A percentile compares a stretch with the other conserved stretches of the same genome.
These are phyloP conservation scores for Hura crepitans DNA, from an alignment of 441 rosid genomes.

Conservation along the genomic window DNA sequence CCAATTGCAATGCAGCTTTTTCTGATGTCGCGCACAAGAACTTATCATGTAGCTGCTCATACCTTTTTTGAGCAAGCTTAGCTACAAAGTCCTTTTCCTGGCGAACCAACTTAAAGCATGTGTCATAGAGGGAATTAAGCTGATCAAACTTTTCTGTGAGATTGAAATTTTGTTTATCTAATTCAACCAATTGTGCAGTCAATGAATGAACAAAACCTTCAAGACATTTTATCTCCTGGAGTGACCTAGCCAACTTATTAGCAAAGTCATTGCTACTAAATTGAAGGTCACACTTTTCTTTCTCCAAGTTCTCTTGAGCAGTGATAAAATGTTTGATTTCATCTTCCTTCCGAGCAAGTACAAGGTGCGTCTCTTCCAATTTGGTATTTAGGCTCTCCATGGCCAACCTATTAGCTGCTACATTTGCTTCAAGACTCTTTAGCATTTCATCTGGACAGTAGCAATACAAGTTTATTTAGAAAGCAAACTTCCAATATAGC, in stretches of 20 bases:
- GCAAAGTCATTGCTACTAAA: conserved; percentile 41
- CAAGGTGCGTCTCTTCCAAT: conserved; percentile 45
- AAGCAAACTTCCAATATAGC: background rate
- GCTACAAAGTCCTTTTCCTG: conserved; percentile 46
- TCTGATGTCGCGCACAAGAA: conserved; percentile 41
- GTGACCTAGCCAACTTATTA: conserved; percentile 42
- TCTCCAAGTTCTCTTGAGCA: conserved; percentile 50
- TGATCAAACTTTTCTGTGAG: conserved; percentile 46
- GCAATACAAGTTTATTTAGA: background rate
- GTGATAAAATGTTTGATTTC: conserved; percentile 43
- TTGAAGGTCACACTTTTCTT: conserved; percentile 49
- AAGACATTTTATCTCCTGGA: conserved; percentile 47
- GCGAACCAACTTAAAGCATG: conserved; percentile 51
- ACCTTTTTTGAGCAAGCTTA: conserved; percentile 44
- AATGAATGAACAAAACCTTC: conserved; percentile 46
- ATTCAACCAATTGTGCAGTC: conserved; percentile 45
- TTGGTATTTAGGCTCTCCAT: conserved; percentile 51
- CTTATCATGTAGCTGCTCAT: conserved; percentile 51
- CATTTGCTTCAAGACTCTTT: conserved; percentile 44
- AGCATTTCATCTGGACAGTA: conserved; percentile 54
- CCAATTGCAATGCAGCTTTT: conserved; percentile 47
- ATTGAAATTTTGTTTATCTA: conserved; percentile 52
- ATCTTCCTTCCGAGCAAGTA: conserved; percentile 50
- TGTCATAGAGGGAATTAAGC: conserved; percentile 46
- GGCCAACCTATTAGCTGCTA: conserved; percentile 43